Conservation (phyloP, 2,329 filamentous ascomycete species). For the Ceratocystis destructans region DNA sequence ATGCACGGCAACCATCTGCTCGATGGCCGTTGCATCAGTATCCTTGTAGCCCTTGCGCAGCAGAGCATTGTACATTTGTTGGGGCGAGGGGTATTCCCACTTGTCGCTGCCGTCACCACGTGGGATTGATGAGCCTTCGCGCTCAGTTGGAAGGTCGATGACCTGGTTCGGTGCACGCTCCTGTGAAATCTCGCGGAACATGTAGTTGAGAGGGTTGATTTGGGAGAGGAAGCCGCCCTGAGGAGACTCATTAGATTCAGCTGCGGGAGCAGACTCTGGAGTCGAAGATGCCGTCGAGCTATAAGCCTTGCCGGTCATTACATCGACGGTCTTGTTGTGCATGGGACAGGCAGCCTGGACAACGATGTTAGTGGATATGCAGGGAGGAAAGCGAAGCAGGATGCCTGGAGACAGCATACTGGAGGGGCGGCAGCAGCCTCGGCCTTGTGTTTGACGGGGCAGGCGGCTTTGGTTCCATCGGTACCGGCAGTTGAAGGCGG, state of each 20-base stretch:
- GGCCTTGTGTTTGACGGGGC: conserved; percentile 11
- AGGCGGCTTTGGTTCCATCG: conserved; percentile 4
- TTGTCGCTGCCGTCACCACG: conserved; percentile 62
- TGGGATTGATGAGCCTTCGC: conserved; percentile 84
- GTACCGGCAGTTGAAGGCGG: neutral
- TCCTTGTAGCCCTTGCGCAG: conserved; percentile 91
- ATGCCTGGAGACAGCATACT: neutral
- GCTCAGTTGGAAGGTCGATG: conserved; percentile 58
- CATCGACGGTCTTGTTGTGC: conserved; percentile 41
- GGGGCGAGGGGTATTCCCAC: conserved; percentile 96
- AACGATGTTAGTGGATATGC: neutral
- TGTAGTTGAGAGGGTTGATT: conserved; percentile 73
- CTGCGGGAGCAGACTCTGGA: conserved; percentile 33
- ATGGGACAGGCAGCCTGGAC: conserved; percentile 42
- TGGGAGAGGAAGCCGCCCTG: conserved; percentile 37
- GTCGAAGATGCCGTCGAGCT: conserved; percentile 22
- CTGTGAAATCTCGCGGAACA: conserved; percentile 81
- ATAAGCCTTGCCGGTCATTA: conserved; percentile 27
- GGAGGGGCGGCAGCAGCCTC: conserved; percentile 14
- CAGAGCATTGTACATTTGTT: conserved; percentile 99
- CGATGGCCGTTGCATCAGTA: conserved; percentile 82
- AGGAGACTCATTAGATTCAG: conserved; percentile 28
- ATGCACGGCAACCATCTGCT: conserved; percentile 94
- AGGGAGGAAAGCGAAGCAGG: neutral
- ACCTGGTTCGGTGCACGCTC: conserved; percentile 59